Evolutionary conservation across 2,329 filamentous ascomycete genomes (phyloP), one percentile per base, ranked within the genome.

Genomic region (Trichoderma asperellum): DNA sequence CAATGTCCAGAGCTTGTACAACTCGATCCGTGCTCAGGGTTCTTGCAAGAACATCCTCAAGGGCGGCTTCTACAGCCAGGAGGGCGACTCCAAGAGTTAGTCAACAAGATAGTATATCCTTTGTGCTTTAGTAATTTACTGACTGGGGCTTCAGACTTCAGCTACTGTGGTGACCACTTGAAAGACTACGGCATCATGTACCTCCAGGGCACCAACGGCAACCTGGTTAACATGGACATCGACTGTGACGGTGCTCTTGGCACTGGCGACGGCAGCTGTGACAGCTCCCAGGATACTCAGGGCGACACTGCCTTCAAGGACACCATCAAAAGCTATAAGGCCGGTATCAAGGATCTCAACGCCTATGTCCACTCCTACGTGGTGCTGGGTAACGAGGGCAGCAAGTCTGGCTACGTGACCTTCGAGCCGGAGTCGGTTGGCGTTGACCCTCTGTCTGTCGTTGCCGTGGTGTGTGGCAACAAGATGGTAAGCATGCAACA

Each of bases 221-320:
- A 81, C 29, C 49, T 71, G n/a, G 67, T 69, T 32, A 71, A 71
- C 52, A 71, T 71, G 69, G 69, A 71, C 10, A 71, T 79, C 87
- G 87, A 89, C 77, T 89, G 87, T 72, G 86, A 89, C 70, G 86
- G 87, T 1, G 76, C 77, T 0, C 80, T 84, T 53, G 77, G 80
- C 4, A 78, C 57, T 10, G 70, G 70, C 4, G 63, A 71, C 24
- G 70, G 70, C 24, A 62, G 58, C 27, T 87, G 86, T 72, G 79
- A 76, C 37, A 77, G 77, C 18, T 83, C 81, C 34, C 74, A 73
- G 1, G 82, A 83, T 71, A 79, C 77, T 2, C 81, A 84, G 71
- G 72, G 71, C 35, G 71, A 79, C 56, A 87, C 86, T 0, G 77
- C 83, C 0, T 87, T 87, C 74, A 75, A 79, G 43, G 76, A 80